Base-by-base conservation (phyloP, 257 asterid genomes). In the Jaltomata sinuosa region DNA sequence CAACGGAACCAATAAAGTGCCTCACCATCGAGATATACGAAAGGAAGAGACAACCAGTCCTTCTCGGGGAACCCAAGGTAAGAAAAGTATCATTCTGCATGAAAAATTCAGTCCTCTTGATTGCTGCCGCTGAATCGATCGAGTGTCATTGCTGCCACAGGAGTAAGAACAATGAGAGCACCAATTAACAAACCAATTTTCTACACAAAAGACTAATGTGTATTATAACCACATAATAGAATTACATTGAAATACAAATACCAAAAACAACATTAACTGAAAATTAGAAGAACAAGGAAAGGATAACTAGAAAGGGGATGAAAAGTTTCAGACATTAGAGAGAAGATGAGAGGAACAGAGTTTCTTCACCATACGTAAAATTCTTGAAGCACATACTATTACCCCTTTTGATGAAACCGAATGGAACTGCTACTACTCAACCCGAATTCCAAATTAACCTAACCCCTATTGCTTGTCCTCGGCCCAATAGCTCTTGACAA, bases 71-170 rank as follows among this genome's bases (percentile, higher is more conserved):
- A 22, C 8, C 8, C 67, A 57, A 22, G 31, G 67, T 22, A n/a
- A 0, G 18, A 0, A 2, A 57, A 57, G 67, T 57, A 57, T 25
- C 15, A 1, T 5, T 57, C 8, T 0, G 1, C 32, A 0, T 2
- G 8, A 59, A 59, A 22, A 11, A 22, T 59, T 14, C 14, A 50
- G 6, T n/a, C 5, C 4, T 55, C 29, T n/a, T 0, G 29, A n/a
- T 55, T 21, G 8, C 14, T n/a, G 29, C 62, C 29, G 0, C 11
- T 21, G 27, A 55, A 55, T 55, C 14, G 27, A 54, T 54, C 62
- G 19, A 55, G 8, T 21, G 1, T 11, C 14, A 21, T 2, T 1
- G 0, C 22, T 52, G 1, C 2, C 22, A 16, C 16, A 4, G 1
- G 57, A 52, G 57, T 52, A 16, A n/a, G n/a, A 2, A 4, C 0